Base-by-base conservation (phyloP, 2,329 filamentous ascomycete species). In the Alternaria panax region DNA sequence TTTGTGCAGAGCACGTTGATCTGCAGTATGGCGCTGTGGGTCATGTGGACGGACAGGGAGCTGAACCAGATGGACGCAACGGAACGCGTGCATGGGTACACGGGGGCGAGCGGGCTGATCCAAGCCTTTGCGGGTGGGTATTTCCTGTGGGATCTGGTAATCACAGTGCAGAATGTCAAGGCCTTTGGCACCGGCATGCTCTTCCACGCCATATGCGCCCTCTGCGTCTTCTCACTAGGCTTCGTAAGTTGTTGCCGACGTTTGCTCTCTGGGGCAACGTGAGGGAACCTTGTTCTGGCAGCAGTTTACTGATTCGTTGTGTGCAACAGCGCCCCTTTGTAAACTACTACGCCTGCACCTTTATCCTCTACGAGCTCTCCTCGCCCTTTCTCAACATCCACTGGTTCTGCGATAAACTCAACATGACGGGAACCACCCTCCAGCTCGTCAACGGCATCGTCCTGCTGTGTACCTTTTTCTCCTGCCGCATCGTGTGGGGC, bases 371-470 rank as follows among this genome's bases (percentile, higher is more conserved):
- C 86, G 92, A 96, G 78, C 86, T 96, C 38, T 93, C 91, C 25
- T 91, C 90, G 5, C 91, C 92, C 7, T 93, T 95, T 78, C 84
- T 95, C 58, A 96, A 96, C 75, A 86, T 94, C 74, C 92, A 96
- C 82, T 96, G 92, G 92, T 95, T 95, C 82, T 92, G 91, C 79
- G 92, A 96, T 80, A 96, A 96, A 81, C 82, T 94, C 59, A 85
- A 87, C 71, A 88, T 92, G 84, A 95, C 92, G 0, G 92, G 92
- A 34, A 88, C 89, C 20, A 84, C 82, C 53, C 78, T 87, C 24
- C 92, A 95, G 80, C 84, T 93, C 27, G 88, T 92, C 78, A 95
- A 95, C 71, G 92, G 92, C 68, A 83, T 93, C 62, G 72, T 86
- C 57, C 86, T 95, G 4, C 86, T 94, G 52, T 78, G 82, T 65